A percentile compares a stretch with the other conserved stretches of the same genome.
These are phyloP conservation scores for Crithidia acanthocephali DNA, from an alignment of 208 protist genomes.

Conservation along the genomic window DNA sequence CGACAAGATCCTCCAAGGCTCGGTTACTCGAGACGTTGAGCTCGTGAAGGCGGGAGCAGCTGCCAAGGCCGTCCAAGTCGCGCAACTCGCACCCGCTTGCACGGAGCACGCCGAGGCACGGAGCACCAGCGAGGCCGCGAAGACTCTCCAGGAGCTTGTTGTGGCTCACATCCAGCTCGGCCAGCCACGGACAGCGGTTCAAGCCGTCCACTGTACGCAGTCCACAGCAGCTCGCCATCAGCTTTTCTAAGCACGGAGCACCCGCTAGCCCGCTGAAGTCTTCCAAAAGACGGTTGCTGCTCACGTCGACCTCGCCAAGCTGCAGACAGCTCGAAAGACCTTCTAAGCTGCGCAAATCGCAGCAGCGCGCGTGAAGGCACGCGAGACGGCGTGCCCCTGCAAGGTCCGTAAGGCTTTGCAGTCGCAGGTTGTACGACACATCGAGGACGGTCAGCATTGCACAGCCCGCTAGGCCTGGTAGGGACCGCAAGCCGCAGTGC, in stretches of 20 bases:
- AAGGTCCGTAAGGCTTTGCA: background rate
- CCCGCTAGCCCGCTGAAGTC: background rate
- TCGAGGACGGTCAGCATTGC: background rate
- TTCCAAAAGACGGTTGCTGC: background rate
- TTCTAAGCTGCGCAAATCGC: background rate
- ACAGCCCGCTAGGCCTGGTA: background rate
- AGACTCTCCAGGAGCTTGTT: background rate
- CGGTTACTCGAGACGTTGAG: constrained; percentile 8
- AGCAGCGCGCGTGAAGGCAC: background rate
- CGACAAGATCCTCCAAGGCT: background rate
- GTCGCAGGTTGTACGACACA: background rate
- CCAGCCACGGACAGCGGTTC: constrained; percentile 3
- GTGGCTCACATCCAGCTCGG: constrained; percentile 12
- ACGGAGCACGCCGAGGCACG: background rate
- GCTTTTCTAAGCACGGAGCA: background rate
- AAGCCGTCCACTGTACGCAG: constrained; percentile 7
- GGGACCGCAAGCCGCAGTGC: constrained; percentile 1
- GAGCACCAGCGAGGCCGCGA: constrained; percentile 3
- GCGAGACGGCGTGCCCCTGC: background rate
- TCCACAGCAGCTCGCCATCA: background rate
- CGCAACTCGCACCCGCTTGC: constrained; percentile 5
- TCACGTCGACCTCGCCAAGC: constrained; percentile 3
- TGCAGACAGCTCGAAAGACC: background rate
- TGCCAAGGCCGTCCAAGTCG: constrained; percentile 1
- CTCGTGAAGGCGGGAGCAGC: background rate